Evolutionary conservation across 2,329 filamentous ascomycete species (phyloP).

Genomic region (Cladosporium phlei): DNA sequence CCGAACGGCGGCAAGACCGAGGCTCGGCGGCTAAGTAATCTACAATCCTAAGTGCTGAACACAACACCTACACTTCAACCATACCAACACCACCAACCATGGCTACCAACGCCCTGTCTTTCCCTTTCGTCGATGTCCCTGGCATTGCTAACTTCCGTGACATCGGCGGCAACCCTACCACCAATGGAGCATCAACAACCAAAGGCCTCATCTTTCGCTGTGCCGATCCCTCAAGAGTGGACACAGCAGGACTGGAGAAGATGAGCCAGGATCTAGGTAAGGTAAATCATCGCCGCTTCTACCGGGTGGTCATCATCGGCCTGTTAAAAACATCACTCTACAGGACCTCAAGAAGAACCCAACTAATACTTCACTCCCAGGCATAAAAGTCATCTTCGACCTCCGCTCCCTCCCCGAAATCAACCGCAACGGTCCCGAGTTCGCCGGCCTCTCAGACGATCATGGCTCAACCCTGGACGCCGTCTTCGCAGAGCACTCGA

Average conservation of each 20-base stretch:
- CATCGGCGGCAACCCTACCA: constrained; percentile 42
- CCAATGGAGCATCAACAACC: constrained; percentile 40
- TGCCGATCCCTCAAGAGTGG: constrained; percentile 60
- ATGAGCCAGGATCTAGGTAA: constrained; percentile 40
- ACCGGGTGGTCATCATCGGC: too few species aligned
- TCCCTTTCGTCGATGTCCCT: constrained; percentile 40
- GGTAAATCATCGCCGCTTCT: constrained; percentile 14
- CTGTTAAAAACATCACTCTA: too few species aligned
- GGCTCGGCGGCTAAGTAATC: too few species aligned
- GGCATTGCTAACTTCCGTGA: constrained; percentile 67
- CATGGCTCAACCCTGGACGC: neutral
- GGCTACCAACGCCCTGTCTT: constrained; percentile 19
- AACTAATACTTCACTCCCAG: constrained; percentile 26
- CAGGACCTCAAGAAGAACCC: constrained; percentile 6
- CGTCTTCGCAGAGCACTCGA: constrained; percentile 39
- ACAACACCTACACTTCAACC: too few species aligned
- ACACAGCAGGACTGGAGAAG: constrained; percentile 48
- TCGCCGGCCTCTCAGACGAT: constrained; percentile 23
- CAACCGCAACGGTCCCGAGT: constrained; percentile 36
- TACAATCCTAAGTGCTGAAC: too few species aligned
- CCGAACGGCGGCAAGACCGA: too few species aligned
- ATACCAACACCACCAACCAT: constrained; percentile 9
- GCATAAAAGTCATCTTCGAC: constrained; percentile 65
- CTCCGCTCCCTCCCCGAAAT: constrained; percentile 61
- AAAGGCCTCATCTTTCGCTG: constrained; percentile 60